These are phyloP conservation scores for Monosporascus sp. DNA, from an alignment of 2,329 filamentous ascomycete genomes.

Conservation along the genomic window DNA sequence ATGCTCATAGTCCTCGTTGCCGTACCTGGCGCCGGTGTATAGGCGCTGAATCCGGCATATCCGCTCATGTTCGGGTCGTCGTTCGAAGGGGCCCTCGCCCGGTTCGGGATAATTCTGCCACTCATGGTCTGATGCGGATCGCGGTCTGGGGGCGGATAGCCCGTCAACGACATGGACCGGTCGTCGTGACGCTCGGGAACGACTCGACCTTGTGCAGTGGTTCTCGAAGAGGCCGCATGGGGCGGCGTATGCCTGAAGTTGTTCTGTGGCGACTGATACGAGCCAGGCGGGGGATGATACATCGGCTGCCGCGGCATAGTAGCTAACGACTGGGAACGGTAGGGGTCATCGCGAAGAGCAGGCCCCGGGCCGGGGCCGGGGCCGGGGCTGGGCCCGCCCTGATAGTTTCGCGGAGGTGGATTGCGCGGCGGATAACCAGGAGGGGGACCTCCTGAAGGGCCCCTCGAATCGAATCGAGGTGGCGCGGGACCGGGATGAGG, in stretches of 20 bases:
- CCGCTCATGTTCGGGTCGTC: constrained; percentile 32
- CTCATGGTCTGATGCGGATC: constrained; percentile 89
- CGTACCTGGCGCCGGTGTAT: constrained; percentile 42
- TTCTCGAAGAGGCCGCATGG: constrained; percentile 60
- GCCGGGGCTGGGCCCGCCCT: constrained; percentile 34
- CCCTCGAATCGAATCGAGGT: constrained; percentile 60
- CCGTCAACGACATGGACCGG: constrained; percentile 92
- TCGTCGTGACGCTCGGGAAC: constrained; percentile 91
- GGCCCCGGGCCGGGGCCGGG: constrained; percentile 45
- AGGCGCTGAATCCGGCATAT: constrained; percentile 31
- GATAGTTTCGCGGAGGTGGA: constrained; percentile 55
- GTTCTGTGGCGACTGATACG: constrained; percentile 61
- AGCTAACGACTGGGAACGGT: constrained; percentile 90
- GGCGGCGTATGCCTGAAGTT: constrained; percentile 76
- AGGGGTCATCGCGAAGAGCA: constrained; percentile 77
- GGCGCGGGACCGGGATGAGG: constrained; percentile 64
- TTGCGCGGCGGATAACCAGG: constrained; percentile 38
- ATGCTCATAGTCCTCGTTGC: constrained; percentile 58
- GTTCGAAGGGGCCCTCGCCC: constrained; percentile 41
- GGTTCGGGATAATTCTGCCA: constrained; percentile 81
- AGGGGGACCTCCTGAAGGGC: constrained; percentile 35
- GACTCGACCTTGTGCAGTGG: constrained; percentile 84
- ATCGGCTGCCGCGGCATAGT: constrained; percentile 66
- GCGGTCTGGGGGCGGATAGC: constrained; percentile 66
- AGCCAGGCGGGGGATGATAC: constrained; percentile 58